phyloP scores from a whole-genome alignment of 2,329 filamentous ascomycete genomes.

The Colletotrichum australisinense region DNA sequence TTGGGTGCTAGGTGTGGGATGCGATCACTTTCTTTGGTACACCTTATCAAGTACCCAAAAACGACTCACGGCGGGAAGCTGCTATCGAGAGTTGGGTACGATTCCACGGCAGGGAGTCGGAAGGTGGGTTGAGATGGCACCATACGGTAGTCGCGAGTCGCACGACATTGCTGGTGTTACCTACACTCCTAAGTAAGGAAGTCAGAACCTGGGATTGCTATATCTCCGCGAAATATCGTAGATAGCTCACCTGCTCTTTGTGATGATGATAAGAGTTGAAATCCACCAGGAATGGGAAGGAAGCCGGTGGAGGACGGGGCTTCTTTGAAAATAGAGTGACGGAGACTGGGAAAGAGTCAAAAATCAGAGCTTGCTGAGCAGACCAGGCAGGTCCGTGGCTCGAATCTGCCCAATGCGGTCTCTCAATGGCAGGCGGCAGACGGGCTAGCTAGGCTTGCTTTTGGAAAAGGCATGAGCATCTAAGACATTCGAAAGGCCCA shows the following conservation, averaged over 20 bases:
- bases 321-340: not conserved
- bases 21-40: not conserved
- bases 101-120: not conserved
- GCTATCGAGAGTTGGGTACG: not conserved
- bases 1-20: not conserved
- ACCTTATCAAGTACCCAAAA: not conserved
- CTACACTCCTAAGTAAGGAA: not conserved
- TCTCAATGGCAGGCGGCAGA: not conserved
- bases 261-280: not conserved
- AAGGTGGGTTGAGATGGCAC: not conserved
- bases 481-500: not conserved
- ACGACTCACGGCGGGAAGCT: not conserved
- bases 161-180: not conserved
- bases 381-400: not conserved
- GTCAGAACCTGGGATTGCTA: not conserved
- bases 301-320: not conserved
- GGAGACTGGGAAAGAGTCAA: not conserved
- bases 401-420: not conserved
- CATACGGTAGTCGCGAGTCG: not conserved
- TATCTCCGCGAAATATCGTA: not conserved
- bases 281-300: not conserved
- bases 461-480: not conserved
- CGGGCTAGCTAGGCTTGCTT: not conserved
- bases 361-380: not conserved
- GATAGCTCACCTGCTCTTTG: not conserved